Evolutionary conservation across 1,284 basidiomycete species (phyloP), one percentile per base, ranked within the genome.

Genomic region (Cutaneotrichosporon sp.): DNA sequence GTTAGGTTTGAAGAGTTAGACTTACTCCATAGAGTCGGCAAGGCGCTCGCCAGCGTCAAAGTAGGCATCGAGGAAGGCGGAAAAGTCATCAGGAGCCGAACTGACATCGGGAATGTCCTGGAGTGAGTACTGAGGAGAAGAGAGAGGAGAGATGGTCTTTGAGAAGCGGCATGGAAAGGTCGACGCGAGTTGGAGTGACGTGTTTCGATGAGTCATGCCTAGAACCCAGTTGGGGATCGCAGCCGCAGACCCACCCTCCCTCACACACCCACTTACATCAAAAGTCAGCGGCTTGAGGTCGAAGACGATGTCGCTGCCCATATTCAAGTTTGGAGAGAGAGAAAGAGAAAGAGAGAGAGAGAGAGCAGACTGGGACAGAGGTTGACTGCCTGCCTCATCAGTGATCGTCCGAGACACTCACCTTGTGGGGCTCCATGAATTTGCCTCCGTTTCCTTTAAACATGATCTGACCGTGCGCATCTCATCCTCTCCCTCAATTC

Each of bases 31-130:
- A 2, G 69, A 64, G 11, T 66, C 65, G 1, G 63, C 64, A 5
- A 77, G 60, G 56, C 70, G 61, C 22, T 65, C 46, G 8, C 74
- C 76, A 3, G 63, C 62, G 1, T 61, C 68, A 57, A 77, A 77
- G 58, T 73, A 58, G 16, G 56, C 65, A 56, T 76, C 69, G 46
- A 76, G 65, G 61, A 74, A 76, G 9, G 57, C 52, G n/a, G 64
- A 56, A 55, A 77, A 76, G 56, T 69, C 74, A 5, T 62, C 58
- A 11, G 68, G 50, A 3, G 55, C 46, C 0, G 40, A 42, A 1
- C 6, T 16, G 1, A 72, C 57, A 14, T 71, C 62, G 1, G 76
- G 74, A 13, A 77, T 60, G 63, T 76, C 72, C 76, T 77, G 59
- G 34, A 3, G 60, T 61, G 10, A 55, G 38, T 18, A 31, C n/a